Percentiles rank a stretch among this genome's conserved stretches.
These are phyloP conservation scores for Sporisorium exsertum DNA, from an alignment of 1,284 basidiomycete genomes.

Conservation along the genomic window DNA sequence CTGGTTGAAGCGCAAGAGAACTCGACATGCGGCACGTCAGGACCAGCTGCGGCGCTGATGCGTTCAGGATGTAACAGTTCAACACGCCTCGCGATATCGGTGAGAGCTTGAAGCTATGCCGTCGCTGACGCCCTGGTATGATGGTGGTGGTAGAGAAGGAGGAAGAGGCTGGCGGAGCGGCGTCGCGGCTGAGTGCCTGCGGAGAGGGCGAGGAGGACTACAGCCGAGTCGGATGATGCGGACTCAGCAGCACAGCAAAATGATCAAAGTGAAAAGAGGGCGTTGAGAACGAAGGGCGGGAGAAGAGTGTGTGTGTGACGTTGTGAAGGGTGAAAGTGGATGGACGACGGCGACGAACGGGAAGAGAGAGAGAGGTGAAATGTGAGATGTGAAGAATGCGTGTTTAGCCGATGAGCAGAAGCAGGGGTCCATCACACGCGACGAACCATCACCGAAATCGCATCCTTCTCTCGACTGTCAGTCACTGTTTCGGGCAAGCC, in stretches of 20 bases:
- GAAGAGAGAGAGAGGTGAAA: neutral
- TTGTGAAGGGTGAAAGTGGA: neutral
- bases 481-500: neutral
- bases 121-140: neutral
- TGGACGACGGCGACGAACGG: neutral
- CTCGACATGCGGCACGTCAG: neutral
- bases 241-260: neutral
- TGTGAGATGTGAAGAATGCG: neutral
- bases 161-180: neutral
- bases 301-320: neutral
- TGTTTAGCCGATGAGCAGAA: constrained; percentile 3
- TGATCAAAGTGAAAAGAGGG: neutral
- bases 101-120: neutral
- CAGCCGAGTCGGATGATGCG: neutral
- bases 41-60: neutral
- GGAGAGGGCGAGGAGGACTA: neutral
- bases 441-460: constrained; percentile 1
- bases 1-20: neutral
- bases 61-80: neutral
- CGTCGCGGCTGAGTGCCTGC: neutral
- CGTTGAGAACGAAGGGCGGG: neutral
- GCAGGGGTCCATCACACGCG: constrained; percentile 5
- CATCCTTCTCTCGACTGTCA: neutral
- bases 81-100: too few species aligned
- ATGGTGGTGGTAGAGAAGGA: neutral